phyloP scores from a whole-genome alignment of 225 moss, liverwort and hornwort genomes.

The Lunularia cruciata region DNA sequence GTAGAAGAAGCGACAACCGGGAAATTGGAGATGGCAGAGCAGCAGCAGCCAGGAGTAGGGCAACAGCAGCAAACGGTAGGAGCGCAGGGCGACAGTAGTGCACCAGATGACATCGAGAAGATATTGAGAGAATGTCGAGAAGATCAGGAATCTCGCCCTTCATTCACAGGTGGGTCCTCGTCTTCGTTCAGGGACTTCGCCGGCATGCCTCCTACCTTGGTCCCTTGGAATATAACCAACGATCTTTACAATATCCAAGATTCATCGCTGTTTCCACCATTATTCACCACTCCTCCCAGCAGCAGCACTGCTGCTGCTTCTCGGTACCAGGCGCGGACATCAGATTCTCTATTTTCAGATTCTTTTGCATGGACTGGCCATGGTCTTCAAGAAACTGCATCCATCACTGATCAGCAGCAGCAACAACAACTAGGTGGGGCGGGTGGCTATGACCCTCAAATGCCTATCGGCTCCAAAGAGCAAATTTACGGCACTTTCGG shows the following conservation, averaged over 20 bases:
- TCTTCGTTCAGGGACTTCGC: not conserved
- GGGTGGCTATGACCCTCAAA: slow-evolving; percentile 1
- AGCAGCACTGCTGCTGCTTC: not conserved
- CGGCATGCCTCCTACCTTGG: not conserved
- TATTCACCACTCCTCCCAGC: not conserved
- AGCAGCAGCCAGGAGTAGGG: not conserved
- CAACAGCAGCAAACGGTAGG: not conserved
- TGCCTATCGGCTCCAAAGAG: not conserved
- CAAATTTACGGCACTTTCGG: slow-evolving; percentile 16
- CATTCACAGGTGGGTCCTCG: not conserved
- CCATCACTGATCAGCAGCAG: not conserved
- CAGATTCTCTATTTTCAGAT: not conserved
- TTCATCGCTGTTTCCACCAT: not conserved
- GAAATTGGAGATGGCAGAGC: slow-evolving; percentile 14
- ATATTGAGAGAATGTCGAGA: slow-evolving; percentile 1
- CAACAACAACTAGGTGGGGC: not conserved
- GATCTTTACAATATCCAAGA: not conserved
- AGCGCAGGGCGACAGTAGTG: not conserved
- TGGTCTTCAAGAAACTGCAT: not conserved
- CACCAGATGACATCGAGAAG: not conserved
- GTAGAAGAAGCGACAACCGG: not conserved
- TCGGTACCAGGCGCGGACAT: not conserved
- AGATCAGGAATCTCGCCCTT: not conserved
- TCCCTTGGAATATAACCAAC: slow-evolving; percentile 4
- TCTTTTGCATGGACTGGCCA: not conserved